Evolutionary conservation across 179 eudicot species (phyloP).

Genomic region (Pouteria campechiana): DNA sequence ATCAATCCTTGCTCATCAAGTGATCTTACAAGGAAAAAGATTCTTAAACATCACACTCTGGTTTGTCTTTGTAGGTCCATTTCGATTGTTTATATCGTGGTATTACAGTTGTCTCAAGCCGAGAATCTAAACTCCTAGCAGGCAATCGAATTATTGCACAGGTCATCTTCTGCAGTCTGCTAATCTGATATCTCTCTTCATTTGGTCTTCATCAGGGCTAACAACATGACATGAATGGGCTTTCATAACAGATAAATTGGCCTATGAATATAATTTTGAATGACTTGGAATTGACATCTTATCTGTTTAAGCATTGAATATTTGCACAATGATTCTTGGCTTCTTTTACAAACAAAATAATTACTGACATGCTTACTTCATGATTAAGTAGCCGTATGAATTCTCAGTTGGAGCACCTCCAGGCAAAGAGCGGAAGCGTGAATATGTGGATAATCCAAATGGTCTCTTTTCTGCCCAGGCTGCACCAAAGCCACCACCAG

Average conservation of each 20-base stretch:
- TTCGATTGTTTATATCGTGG: conserved; percentile 81
- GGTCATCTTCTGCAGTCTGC: conserved; percentile 51
- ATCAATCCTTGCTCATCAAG: not conserved
- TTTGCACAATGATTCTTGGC: too few species aligned
- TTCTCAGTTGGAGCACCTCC: conserved; percentile 89
- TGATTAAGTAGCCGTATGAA: conserved; percentile 60
- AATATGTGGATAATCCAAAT: conserved; percentile 80
- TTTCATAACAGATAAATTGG: too few species aligned
- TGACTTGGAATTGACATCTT: too few species aligned
- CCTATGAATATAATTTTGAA: too few species aligned
- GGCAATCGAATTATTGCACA: conserved; percentile 91
- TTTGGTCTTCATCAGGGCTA: too few species aligned
- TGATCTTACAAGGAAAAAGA: too few species aligned
- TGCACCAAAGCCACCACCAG: conserved; percentile 96
- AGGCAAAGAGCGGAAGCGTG: conserved; percentile 93
- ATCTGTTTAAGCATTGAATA: too few species aligned
- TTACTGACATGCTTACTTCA: conserved; percentile 5
- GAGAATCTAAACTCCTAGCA: conserved; percentile 92
- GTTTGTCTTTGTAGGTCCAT: conserved; percentile 51
- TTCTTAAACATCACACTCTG: too few species aligned
- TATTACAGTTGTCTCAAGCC: conserved; percentile 82
- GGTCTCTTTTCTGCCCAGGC: conserved; percentile 98
- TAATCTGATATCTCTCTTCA: too few species aligned
- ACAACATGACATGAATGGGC: too few species aligned
- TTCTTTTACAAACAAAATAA: conserved; percentile 3